Base-by-base conservation (phyloP, 2,329 filamentous ascomycete genomes). In the Elsinoe fawcettii region DNA sequence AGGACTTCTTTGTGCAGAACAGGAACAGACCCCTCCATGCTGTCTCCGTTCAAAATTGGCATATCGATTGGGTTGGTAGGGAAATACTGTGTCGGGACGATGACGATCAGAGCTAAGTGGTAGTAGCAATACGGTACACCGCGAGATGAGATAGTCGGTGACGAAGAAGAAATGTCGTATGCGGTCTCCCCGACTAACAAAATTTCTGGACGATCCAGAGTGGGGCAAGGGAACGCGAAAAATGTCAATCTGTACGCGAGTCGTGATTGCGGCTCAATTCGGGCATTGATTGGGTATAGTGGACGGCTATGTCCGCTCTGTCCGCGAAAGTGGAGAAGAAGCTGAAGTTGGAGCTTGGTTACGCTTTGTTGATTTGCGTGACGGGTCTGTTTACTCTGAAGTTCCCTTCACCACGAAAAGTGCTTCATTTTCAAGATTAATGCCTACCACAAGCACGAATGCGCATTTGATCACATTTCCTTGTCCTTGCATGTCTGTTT, bases 1-100 rank as follows among this genome's bases (percentile, higher is more conserved):
- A 90, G 77, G 70, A 86, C 77, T 23, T 56, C 41, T 73, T 84
- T 70, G 59, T 70, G 68, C 37, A 70, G 60, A 64, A 78, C 70
- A 63, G 71, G 70, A 65, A 69, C 74, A 71, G 66, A 61, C 72
- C 77, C 73, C 62, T 75, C 75, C 67, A 77, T 76, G 62, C 73
- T 70, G 69, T 82, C 75, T 67, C 84, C 85, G 75, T 88, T 88
- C 70, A 82, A 76, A 68, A 84, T 78, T 73, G 87, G 82, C 89
- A 93, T 93, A 65, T 69, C 80, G 73, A 67, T 64, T 57, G 55
- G 41, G 41, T 57, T 39, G 23, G 27, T 47, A 36, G 25, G 11
- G 41, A 46, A 41, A 44, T 12, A 39, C 46, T 34, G 44, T 47
- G 39, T 47, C 9, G 9, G 9, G 9, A 30, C 5, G 5, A 9